phyloP scores from a whole-genome alignment of 2,329 filamentous ascomycete genomes.

The Colletotrichum karsti region DNA sequence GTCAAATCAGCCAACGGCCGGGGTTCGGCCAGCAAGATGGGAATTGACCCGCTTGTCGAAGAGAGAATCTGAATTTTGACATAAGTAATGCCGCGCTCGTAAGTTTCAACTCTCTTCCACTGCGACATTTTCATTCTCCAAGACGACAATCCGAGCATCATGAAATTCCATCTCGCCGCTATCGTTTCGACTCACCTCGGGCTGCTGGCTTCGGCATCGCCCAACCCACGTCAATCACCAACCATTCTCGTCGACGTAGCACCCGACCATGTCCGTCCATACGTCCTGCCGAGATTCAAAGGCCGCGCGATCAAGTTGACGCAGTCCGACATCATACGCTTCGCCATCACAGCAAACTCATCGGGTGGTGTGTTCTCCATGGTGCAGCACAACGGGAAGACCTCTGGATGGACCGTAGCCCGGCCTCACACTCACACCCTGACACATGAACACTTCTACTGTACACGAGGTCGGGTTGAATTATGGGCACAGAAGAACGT shows the following conservation, averaged over 20 bases:
- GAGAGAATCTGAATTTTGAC: too few species aligned
- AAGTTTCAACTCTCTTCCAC: too few species aligned
- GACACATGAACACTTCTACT: slow-evolving; percentile 57
- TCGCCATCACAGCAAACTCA: slow-evolving; percentile 51
- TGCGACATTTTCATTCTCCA: too few species aligned
- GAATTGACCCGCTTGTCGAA: too few species aligned
- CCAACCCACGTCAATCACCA: neutral
- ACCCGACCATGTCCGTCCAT: slow-evolving; percentile 32
- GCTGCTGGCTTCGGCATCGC: neutral
- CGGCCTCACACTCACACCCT: slow-evolving; percentile 49
- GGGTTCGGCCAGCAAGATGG: too few species aligned
- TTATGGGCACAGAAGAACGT: slow-evolving; percentile 42
- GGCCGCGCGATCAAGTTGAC: slow-evolving; percentile 33
- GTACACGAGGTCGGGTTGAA: slow-evolving; percentile 51
- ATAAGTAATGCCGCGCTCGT: too few species aligned
- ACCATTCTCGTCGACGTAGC: slow-evolving; percentile 29
- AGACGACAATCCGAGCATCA: neutral
- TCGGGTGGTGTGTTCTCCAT: slow-evolving; percentile 52
- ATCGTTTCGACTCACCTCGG: too few species aligned
- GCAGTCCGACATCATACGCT: neutral
- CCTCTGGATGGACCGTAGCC: slow-evolving; percentile 45
- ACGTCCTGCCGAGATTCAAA: slow-evolving; percentile 34
- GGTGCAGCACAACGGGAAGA: slow-evolving; percentile 50
- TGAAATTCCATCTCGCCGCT: neutral
- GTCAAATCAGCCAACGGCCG: too few species aligned